Evolutionary conservation across 163 green algal genomes (phyloP), one percentile per base, ranked within the genome.

Genomic region (Prototheca cutis): DNA sequence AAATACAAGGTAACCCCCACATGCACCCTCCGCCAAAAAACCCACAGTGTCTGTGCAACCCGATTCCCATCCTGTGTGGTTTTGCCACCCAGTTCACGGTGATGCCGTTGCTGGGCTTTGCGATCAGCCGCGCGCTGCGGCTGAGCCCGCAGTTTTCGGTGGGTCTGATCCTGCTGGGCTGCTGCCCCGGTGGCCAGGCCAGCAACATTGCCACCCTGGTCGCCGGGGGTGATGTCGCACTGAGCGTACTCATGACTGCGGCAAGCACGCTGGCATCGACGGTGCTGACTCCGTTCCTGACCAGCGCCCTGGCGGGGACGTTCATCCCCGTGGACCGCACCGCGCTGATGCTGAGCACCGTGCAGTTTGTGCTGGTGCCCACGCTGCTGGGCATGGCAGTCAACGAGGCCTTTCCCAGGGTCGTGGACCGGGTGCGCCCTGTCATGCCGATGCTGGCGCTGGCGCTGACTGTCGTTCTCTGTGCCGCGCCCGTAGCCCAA

Each of bases 181-280:
- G 82, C 76, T 93, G 85, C 60, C 85, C 85, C 24, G 85, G 83
- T 2, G 85, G 85, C 15, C 78, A 69, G 63, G 81, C 80, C 15
- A 78, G 65, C 32, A 89, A 87, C 59, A 71, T 89, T 31, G 78
- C 75, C 21, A 86, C 82, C 24, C 84, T 77, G 65, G 80, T 89
- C 42, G 82, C 79, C 5, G 55, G 79, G 36, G 82, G 82, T 18
- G 79, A 87, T 55, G 77, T 87, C 32, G 77, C 79, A 19, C 72
- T 96, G 45, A 90, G 78, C 18, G 85, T 95, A 53, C 60, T 87
- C 13, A 88, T 91, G 81, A 92, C 82, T 8, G 84, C 84, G 23
- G 71, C 66, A 6, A 80, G 63, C 34, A 85, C 76, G 1, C 55
- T 85, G 40, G 48, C 62, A 1, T 67, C 68, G 36, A 57, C 79